These are phyloP conservation scores for Spathaspora gorwiae DNA, from an alignment of 805 yeast species.

Conservation along the genomic window DNA sequence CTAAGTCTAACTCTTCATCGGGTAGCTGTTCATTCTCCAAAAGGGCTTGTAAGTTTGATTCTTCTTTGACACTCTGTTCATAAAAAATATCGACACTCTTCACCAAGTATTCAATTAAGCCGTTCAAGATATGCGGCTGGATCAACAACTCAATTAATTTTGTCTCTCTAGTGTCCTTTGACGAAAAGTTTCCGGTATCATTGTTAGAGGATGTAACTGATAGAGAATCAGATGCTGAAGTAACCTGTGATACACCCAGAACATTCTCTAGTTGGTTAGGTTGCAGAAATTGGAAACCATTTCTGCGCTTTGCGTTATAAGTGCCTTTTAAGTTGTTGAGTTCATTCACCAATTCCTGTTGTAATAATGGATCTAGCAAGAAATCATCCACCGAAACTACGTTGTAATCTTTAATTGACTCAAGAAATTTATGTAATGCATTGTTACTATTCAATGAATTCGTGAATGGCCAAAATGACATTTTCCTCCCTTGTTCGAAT, in stretches of 20 bases:
- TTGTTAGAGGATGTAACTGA: constrained; percentile 29
- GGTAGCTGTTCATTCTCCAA: constrained; percentile 2
- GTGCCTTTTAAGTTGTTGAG: constrained; percentile 32
- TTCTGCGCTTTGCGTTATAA: constrained; percentile 22
- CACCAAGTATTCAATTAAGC: constrained; percentile 64
- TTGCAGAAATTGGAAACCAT: constrained; percentile 24
- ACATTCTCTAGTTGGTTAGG: constrained; percentile 11
- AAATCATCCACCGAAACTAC: constrained; percentile 30
- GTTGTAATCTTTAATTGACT: constrained; percentile 28
- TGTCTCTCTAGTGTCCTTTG: constrained; percentile 34
- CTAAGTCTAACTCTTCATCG: constrained; percentile 1
- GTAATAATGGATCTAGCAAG: constrained; percentile 27
- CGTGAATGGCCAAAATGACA: constrained; percentile 47
- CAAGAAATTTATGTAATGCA: constrained; percentile 38
- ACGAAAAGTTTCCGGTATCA: constrained; percentile 16
- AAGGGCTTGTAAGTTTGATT: constrained; percentile 15
- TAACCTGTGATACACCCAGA: background rate
- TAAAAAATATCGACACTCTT: constrained; percentile 44
- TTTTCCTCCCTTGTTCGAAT: constrained; percentile 6
- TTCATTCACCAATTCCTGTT: constrained; percentile 36
- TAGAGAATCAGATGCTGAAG: constrained; percentile 17
- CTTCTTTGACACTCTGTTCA: constrained; percentile 20
- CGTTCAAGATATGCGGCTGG: constrained; percentile 68
- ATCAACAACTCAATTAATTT: constrained; percentile 75
- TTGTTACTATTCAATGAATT: constrained; percentile 32